Percentiles rank a stretch among this genome's conserved stretches.
These are phyloP conservation scores for Filosporella fistucella DNA, from an alignment of 495 filamentous ascomycete genomes.

Conservation along the genomic window DNA sequence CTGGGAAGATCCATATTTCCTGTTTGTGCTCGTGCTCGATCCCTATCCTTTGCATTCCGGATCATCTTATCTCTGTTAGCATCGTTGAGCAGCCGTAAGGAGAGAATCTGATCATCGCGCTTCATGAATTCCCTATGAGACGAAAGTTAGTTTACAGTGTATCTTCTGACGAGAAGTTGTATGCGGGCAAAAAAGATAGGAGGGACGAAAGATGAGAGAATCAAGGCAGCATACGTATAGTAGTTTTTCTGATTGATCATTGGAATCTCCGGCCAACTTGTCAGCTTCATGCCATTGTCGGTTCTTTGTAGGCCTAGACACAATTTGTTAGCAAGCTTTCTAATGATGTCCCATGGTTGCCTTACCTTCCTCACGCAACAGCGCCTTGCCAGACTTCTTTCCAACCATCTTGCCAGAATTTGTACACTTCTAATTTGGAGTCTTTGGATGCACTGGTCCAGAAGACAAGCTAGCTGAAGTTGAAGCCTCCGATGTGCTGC, in stretches of 20 bases:
- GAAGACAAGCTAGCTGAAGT: background rate
- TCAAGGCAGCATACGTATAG: slow-evolving; percentile 95
- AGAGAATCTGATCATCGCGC: slow-evolving; percentile 92
- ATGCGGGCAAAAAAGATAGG: background rate
- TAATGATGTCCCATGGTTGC: background rate
- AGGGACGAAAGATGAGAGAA: background rate
- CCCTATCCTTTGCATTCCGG: slow-evolving; percentile 77
- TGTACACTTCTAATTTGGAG: no score
- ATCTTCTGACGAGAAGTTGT: slow-evolving; percentile 1
- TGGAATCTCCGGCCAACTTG: slow-evolving; percentile 85
- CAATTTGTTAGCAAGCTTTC: slow-evolving; percentile 4
- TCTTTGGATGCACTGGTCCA: background rate
- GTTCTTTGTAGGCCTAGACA: slow-evolving; percentile 80
- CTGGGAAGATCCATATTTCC: slow-evolving; percentile 56
- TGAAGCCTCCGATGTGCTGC: background rate
- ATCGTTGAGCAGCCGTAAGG: slow-evolving; percentile 80
- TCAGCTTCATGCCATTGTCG: slow-evolving; percentile 94
- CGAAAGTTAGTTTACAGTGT: background rate
- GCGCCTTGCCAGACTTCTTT: slow-evolving; percentile 60
- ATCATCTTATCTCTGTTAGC: slow-evolving; percentile 73
- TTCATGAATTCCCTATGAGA: slow-evolving; percentile 84
- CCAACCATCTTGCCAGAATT: slow-evolving; percentile 60
- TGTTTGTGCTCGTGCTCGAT: slow-evolving; percentile 73
- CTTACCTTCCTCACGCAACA: slow-evolving; percentile 59
- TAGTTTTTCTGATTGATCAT: slow-evolving; percentile 99